These are phyloP conservation scores for Hordeum pubiflorum DNA, from an alignment of 202 grass and related monocot genomes.

Conservation along the genomic window DNA sequence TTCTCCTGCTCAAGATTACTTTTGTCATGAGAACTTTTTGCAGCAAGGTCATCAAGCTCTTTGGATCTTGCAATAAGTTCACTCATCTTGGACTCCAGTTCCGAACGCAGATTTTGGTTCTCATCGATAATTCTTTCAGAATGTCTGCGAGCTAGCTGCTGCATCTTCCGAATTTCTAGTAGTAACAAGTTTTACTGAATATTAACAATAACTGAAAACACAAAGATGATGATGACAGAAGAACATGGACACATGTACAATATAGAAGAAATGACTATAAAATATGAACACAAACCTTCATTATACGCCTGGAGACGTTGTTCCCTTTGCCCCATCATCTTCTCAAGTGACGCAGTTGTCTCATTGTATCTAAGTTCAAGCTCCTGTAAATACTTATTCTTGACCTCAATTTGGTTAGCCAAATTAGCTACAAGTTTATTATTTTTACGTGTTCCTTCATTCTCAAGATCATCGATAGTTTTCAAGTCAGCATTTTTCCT, in stretches of 20 bases:
- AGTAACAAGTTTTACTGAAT: neutral
- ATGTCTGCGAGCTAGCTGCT: slow-evolving; percentile 67
- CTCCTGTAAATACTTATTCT: neutral
- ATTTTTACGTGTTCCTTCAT: slow-evolving; percentile 39
- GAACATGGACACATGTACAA: neutral
- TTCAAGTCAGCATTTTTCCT: slow-evolving; percentile 49
- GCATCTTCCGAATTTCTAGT: slow-evolving; percentile 89
- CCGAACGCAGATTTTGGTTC: slow-evolving; percentile 47
- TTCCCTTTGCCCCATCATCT: slow-evolving; percentile 48
- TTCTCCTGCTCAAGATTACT: slow-evolving; percentile 4
- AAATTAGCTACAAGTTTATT: neutral
- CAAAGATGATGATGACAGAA: neutral
- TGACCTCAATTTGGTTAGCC: neutral
- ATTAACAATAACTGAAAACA: neutral
- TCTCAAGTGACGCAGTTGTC: neutral
- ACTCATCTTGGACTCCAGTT: slow-evolving; percentile 59
- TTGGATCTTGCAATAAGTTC: slow-evolving; percentile 63
- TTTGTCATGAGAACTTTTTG: slow-evolving; percentile 31
- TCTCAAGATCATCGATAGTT: slow-evolving; percentile 41
- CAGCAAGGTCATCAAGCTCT: slow-evolving; percentile 66
- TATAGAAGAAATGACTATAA: neutral
- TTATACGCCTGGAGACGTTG: slow-evolving; percentile 41
- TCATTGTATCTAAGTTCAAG: neutral
- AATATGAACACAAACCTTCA: slow-evolving; percentile 34
- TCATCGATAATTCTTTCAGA: slow-evolving; percentile 47